phyloP scores from a whole-genome alignment of 2,329 filamentous ascomycete species.

The Xylaria sp. region DNA sequence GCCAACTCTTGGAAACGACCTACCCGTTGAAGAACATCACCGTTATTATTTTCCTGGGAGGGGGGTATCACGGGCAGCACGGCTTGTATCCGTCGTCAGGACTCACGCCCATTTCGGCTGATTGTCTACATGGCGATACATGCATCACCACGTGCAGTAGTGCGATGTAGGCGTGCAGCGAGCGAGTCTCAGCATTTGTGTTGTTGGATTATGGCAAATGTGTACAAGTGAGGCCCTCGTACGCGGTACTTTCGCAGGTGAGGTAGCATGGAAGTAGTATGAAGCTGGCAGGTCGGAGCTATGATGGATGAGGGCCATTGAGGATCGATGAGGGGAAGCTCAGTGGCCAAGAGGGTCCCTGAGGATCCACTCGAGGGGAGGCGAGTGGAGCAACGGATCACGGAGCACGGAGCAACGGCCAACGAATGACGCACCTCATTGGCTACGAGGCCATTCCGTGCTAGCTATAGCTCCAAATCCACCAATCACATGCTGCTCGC shows the following conservation, averaged over 20 bases:
- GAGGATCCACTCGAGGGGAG: not conserved
- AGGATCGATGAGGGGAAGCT: not conserved
- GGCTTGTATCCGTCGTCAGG: not conserved
- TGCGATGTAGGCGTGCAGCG: not conserved
- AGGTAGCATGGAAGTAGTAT: no score
- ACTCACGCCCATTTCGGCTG: not conserved
- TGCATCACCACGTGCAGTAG: not conserved
- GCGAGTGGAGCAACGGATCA: not conserved
- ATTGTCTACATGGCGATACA: not conserved
- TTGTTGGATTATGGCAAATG: no score
- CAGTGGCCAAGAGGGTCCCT: not conserved
- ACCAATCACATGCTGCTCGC: constrained; percentile 17
- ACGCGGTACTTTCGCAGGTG: no score
- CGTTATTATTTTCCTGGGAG: not conserved
- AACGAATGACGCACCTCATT: constrained; percentile 3
- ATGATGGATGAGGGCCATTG: not conserved
- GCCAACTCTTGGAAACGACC: not conserved
- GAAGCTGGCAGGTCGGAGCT: not conserved
- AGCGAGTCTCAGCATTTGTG: no score
- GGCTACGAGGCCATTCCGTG: not conserved
- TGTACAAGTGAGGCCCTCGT: no score
- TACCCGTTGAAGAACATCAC: not conserved
- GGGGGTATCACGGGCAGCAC: no score
- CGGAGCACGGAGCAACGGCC: not conserved
- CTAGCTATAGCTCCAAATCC: not conserved